Evolutionary conservation across 768 basidiomycete species (phyloP).

Genomic region (Sporobolomyces roseus): DNA sequence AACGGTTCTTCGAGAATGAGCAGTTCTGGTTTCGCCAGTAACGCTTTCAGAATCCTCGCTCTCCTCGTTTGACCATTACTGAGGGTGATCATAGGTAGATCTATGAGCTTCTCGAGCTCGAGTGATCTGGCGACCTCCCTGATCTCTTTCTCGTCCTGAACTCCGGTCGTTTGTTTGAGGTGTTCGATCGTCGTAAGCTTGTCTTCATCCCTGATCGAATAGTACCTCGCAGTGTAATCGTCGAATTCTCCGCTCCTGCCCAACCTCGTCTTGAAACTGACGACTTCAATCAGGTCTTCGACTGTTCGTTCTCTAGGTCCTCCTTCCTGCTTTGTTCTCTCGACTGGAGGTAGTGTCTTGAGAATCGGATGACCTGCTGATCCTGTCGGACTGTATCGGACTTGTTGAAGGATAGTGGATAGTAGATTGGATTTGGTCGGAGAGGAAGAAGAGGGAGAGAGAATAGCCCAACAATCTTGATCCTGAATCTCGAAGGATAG

Average conservation of each 20-base stretch:
- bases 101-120: constrained; percentile 62
- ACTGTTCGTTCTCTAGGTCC: constrained; percentile 23
- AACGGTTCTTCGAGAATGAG: constrained; percentile 88
- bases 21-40: constrained; percentile 67
- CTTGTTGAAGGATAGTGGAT: constrained; percentile 18
- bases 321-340: neutral
- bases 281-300: constrained; percentile 37
- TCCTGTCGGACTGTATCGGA: constrained; percentile 26
- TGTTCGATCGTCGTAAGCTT: constrained; percentile 68
- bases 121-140: constrained; percentile 59
- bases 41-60: constrained; percentile 73
- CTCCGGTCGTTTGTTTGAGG: constrained; percentile 55
- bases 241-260: constrained; percentile 65
- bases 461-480: constrained; percentile 29
- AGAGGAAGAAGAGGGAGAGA: constrained; percentile 1
- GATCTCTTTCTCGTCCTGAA: constrained; percentile 49
- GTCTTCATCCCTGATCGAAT: constrained; percentile 76
- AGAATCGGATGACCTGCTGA: constrained; percentile 43
- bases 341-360: constrained; percentile 2
- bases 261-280: constrained; percentile 42
- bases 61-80: constrained; percentile 89
- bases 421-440: constrained; percentile 12
- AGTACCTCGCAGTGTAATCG: constrained; percentile 89
- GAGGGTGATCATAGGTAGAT: constrained; percentile 75
- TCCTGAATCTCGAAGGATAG: too few species aligned